These are phyloP conservation scores for Scutellaria baicalensis DNA, from an alignment of 257 asterid genomes.

Conservation along the genomic window DNA sequence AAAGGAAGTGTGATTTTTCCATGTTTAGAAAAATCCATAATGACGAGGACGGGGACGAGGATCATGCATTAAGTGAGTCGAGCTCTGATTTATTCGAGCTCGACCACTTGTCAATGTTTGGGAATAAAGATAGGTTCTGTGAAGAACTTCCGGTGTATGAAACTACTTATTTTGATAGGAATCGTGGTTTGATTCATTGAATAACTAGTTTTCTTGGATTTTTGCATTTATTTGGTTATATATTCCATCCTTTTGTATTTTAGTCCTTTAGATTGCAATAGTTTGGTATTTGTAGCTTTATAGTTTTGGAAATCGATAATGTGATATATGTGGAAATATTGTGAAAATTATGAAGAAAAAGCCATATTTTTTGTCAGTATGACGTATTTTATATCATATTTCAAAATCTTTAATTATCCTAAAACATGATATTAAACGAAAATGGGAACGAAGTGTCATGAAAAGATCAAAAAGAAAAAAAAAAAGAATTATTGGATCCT, in stretches of 20 bases:
- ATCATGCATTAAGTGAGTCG: conserved; percentile 50
- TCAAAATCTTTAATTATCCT: no score
- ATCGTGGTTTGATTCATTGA: conserved; percentile 36
- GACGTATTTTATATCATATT: no score
- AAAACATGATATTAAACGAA: no score
- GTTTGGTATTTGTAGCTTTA: no score
- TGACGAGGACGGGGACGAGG: conserved; percentile 8
- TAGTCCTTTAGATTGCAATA: not conserved
- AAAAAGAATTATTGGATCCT: no score
- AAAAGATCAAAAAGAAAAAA: no score
- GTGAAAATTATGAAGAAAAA: no score
- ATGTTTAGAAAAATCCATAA: not conserved
- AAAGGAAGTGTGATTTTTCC: conserved; percentile 1
- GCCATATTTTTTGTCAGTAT: no score
- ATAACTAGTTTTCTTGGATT: not conserved
- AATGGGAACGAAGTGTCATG: no score
- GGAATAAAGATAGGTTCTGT: conserved; percentile 27
- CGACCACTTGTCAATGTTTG: conserved; percentile 41
- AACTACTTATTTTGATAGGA: conserved; percentile 43
- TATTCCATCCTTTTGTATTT: not conserved
- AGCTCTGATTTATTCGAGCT: conserved; percentile 85
- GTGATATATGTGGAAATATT: no score
- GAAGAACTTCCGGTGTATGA: conserved; percentile 82
- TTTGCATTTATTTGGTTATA: not conserved
- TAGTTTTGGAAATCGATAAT: no score